These are phyloP conservation scores for Penicillium polonicum DNA, from an alignment of 2,329 filamentous ascomycete species.

Conservation along the genomic window DNA sequence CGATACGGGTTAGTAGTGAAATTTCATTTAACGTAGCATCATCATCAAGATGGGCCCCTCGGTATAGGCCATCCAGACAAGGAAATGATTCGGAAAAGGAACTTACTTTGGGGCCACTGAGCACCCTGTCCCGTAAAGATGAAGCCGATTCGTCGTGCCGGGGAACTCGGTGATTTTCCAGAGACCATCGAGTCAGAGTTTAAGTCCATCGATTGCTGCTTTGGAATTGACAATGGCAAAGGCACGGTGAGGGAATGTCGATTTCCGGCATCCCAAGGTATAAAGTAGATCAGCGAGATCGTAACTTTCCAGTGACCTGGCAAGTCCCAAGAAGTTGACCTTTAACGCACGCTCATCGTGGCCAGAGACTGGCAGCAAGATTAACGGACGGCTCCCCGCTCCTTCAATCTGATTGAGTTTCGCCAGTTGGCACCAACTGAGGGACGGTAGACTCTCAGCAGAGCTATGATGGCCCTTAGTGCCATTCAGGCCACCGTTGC, in stretches of 20 bases:
- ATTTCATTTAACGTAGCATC: no score
- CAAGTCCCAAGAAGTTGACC: background rate
- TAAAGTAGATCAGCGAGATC: background rate
- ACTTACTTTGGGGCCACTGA: slow-evolving; percentile 31
- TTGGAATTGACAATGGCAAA: background rate
- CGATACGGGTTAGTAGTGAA: no score
- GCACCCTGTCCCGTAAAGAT: slow-evolving; percentile 39
- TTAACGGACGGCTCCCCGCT: background rate
- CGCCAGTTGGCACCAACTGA: background rate
- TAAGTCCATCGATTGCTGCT: no score
- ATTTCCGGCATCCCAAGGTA: background rate
- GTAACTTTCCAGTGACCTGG: background rate
- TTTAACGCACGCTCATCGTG: background rate
- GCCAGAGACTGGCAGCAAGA: background rate
- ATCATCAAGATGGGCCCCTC: no score
- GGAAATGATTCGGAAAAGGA: background rate
- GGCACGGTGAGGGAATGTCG: background rate
- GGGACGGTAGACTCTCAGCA: no score
- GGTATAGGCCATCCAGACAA: no score
- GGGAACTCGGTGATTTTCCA: no score
- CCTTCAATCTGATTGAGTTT: background rate
- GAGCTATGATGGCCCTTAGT: background rate
- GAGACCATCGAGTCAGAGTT: no score
- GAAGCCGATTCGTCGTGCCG: slow-evolving; percentile 15
- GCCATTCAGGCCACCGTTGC: background rate